A percentile compares a stretch with the other conserved stretches of the same genome.
Evolutionary conservation across 2,329 filamentous ascomycete species (phyloP).

Genomic region (Colletotrichum navitas): DNA sequence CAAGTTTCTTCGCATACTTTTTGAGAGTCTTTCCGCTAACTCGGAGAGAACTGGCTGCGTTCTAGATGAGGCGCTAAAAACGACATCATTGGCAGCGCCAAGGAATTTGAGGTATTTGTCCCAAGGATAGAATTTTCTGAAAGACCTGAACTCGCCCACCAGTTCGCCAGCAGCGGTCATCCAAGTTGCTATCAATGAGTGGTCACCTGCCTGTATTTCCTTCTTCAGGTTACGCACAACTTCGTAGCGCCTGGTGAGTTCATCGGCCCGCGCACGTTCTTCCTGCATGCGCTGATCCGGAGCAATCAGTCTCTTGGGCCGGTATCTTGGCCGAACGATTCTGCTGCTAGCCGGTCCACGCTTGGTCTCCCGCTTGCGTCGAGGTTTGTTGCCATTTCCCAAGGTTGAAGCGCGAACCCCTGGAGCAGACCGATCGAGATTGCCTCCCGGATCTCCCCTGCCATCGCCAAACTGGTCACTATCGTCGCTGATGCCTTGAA

Average conservation of each 20-base stretch:
- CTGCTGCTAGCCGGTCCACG: slow-evolving; percentile 47
- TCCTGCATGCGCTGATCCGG: slow-evolving; percentile 59
- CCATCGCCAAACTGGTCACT: slow-evolving; percentile 40
- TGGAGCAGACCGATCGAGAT: not conserved
- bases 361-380: slow-evolving; percentile 26
- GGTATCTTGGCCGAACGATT: slow-evolving; percentile 51
- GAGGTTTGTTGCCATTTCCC: slow-evolving; percentile 23
- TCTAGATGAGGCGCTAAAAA: slow-evolving; percentile 40
- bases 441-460: not conserved
- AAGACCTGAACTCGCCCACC: slow-evolving; percentile 73
- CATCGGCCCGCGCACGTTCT: slow-evolving; percentile 57
- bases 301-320: slow-evolving; percentile 61
- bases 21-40: slow-evolving; percentile 66
- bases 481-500: slow-evolving; percentile 64
- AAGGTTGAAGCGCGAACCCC: slow-evolving; percentile 9
- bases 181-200: slow-evolving; percentile 63
- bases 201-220: slow-evolving; percentile 57
- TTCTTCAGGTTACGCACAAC: slow-evolving; percentile 58
- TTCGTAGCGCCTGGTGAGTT: slow-evolving; percentile 58
- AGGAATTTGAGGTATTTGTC: slow-evolving; percentile 73
- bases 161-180: slow-evolving; percentile 71
- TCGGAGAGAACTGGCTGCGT: slow-evolving; percentile 51
- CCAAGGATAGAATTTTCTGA: slow-evolving; percentile 75
- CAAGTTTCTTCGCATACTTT: slow-evolving; percentile 57
- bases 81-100: slow-evolving; percentile 50